Evolutionary conservation across 2,329 filamentous ascomycete species (phyloP).

Genomic region (Samsoniella hepiali): DNA sequence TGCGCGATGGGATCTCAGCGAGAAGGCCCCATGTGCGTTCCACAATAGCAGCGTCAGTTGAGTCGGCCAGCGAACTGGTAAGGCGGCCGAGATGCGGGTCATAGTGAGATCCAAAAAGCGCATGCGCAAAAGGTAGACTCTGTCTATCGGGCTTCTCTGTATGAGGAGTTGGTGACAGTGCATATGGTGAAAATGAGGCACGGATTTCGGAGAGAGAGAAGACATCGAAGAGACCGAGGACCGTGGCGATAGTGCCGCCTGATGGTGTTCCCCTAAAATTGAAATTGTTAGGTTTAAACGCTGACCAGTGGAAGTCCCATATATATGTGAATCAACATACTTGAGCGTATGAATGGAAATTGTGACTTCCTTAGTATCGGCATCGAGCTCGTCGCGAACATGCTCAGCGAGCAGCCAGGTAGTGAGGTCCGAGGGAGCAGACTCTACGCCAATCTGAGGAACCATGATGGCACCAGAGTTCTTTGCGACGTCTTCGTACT

Average conservation of each 20-base stretch:
- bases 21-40: constrained; percentile 63
- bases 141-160: constrained; percentile 30
- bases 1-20: constrained; percentile 41
- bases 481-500: constrained; percentile 53
- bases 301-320: not conserved
- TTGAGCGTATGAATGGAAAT: constrained; percentile 45
- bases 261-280: constrained; percentile 48
- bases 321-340: constrained; percentile 28
- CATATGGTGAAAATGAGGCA: constrained; percentile 48
- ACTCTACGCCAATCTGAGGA: constrained; percentile 61
- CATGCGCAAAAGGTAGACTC: constrained; percentile 39
- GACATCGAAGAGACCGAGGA: constrained; percentile 56
- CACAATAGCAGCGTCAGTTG: constrained; percentile 53
- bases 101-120: constrained; percentile 47
- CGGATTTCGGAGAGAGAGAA: constrained; percentile 48
- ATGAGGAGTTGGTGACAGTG: constrained; percentile 54
- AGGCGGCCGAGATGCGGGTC: constrained; percentile 53
- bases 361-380: constrained; percentile 51
- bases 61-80: constrained; percentile 49
- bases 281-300: constrained; percentile 20
- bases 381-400: constrained; percentile 48
- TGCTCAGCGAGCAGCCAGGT: constrained; percentile 51
- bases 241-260: constrained; percentile 66
- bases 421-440: constrained; percentile 57
- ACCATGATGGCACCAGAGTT: constrained; percentile 56